A percentile compares a stretch with the other conserved stretches of the same genome.
Evolutionary conservation across 2,329 filamentous ascomycete species (phyloP).

Genomic region (Esteya vermicola): DNA sequence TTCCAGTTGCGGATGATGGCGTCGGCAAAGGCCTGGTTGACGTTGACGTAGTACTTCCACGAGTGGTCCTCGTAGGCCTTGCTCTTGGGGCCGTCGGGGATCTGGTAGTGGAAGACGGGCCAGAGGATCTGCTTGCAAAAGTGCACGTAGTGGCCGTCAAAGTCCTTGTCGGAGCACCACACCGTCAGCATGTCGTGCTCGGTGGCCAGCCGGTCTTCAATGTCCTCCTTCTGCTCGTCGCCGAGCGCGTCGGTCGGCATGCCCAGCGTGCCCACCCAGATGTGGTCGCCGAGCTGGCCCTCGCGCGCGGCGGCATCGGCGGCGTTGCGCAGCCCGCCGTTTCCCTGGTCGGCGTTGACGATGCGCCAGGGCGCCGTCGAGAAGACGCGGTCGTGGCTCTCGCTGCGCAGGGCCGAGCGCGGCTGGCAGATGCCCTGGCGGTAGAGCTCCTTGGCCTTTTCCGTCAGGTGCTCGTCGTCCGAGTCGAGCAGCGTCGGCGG

Average conservation of each 20-base stretch:
- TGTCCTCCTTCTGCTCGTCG: slow-evolving; percentile 63
- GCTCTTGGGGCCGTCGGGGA: slow-evolving; percentile 94
- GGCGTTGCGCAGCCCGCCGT: slow-evolving; percentile 82
- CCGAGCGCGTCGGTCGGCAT: slow-evolving; percentile 85
- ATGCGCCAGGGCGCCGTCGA: slow-evolving; percentile 72
- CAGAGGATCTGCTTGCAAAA: slow-evolving; percentile 97
- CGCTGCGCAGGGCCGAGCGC: slow-evolving; percentile 33
- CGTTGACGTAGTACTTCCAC: slow-evolving; percentile 83
- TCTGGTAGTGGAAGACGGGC: slow-evolving; percentile 97
- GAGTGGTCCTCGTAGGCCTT: slow-evolving; percentile 97
- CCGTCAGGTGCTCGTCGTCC: slow-evolving; percentile 36
- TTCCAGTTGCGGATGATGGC: slow-evolving; percentile 87
- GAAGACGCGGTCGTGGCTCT: slow-evolving; percentile 56
- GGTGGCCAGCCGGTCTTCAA: slow-evolving; percentile 65
- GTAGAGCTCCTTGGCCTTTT: slow-evolving; percentile 43
- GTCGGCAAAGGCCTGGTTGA: slow-evolving; percentile 89
- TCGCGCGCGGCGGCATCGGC: slow-evolving; percentile 62
- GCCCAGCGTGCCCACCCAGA: slow-evolving; percentile 85
- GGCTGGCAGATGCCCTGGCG: slow-evolving; percentile 45
- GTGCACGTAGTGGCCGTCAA: slow-evolving; percentile 87
- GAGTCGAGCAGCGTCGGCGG: slow-evolving; percentile 60
- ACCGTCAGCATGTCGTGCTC: slow-evolving; percentile 76
- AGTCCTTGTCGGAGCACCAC: slow-evolving; percentile 79
- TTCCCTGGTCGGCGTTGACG: slow-evolving; percentile 76
- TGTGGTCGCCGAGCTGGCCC: slow-evolving; percentile 56